phyloP scores from a whole-genome alignment of 192 early-diverging fungal species.

The Linnemannia schmuckeri region DNA sequence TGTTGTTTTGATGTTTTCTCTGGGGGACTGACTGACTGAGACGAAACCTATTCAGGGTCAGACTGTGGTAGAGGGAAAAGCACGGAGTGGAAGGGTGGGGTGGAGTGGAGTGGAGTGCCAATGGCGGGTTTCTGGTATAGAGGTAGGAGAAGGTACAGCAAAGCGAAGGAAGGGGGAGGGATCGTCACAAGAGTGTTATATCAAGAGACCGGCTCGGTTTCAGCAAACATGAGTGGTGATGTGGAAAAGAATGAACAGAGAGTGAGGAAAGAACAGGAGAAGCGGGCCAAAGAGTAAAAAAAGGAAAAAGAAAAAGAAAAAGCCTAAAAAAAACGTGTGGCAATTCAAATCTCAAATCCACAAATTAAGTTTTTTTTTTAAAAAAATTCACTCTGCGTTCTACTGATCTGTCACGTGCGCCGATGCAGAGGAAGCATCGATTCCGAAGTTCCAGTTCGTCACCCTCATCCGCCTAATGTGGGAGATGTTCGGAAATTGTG shows the following conservation, averaged over 20 bases:
- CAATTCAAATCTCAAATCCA: background rate
- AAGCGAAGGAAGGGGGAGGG: background rate
- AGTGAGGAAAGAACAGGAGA: no score
- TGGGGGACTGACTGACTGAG: background rate
- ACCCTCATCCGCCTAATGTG: background rate
- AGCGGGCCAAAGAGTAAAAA: background rate
- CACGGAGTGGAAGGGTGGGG: background rate
- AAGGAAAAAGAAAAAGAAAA: background rate
- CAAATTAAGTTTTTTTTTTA: background rate
- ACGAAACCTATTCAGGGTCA: constrained; percentile 1
- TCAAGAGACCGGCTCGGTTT: no score
- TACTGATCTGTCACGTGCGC: background rate
- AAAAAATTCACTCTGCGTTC: no score
- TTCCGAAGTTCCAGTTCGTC: background rate
- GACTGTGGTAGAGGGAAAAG: background rate
- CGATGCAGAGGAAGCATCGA: background rate
- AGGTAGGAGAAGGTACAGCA: background rate
- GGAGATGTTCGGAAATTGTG: background rate
- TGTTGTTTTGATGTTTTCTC: background rate
- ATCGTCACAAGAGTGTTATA: background rate
- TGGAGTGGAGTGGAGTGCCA: background rate
- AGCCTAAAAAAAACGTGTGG: background rate
- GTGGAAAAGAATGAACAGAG: no score
- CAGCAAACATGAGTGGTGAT: no score
- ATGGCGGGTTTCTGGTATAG: background rate